Evolutionary conservation across 2,329 filamentous ascomycete genomes (phyloP), one percentile per base, ranked within the genome.

Genomic region (Colletotrichum sp.): DNA sequence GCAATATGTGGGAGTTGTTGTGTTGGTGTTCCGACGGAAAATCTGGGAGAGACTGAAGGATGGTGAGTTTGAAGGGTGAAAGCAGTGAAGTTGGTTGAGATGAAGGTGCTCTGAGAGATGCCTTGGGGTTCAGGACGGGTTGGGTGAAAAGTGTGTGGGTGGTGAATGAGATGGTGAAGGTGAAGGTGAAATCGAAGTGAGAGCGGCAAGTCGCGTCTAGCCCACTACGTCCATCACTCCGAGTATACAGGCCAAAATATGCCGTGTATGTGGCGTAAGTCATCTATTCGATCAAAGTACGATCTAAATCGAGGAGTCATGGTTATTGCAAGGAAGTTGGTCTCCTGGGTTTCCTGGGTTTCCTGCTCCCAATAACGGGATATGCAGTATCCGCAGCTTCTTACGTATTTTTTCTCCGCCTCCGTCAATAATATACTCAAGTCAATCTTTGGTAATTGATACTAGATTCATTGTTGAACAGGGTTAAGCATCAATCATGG

Each of bases 51-150:
- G 43, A 48, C 3, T 21, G 43, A 48, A 21, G 10, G 5, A 48
- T 0, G n/a, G 12, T 13, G 43, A 21, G 3, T 21, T 21, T 7
- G 0, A 7, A 7, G 43, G 9, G 10, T 48, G n/a, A 4, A 48
- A n/a, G n/a, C n/a, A n/a, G n/a, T n/a, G n/a, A n/a, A n/a, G n/a
- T n/a, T n/a, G n/a, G n/a, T n/a, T n/a, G n/a, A 48, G n/a, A 48
- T 2, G 10, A 21, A 21, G 10, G 43, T 48, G 1, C 10, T 21
- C 43, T 48, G n/a, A 21, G 10, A 21, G 5, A 13, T 7, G n/a
- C 0, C n/a, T 48, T 1, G 5, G 0, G 9, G 43, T 13, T 21
- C 0, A 21, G n/a, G 43, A 21, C 6, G 10, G 1, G 43, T 0
- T 0, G 43, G n/a, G 38, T 12, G 38, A 48, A 6, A 0, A 18